Evolutionary conservation across 331 rosid genomes (phyloP).

Genomic region (Prunus yedoensis): DNA sequence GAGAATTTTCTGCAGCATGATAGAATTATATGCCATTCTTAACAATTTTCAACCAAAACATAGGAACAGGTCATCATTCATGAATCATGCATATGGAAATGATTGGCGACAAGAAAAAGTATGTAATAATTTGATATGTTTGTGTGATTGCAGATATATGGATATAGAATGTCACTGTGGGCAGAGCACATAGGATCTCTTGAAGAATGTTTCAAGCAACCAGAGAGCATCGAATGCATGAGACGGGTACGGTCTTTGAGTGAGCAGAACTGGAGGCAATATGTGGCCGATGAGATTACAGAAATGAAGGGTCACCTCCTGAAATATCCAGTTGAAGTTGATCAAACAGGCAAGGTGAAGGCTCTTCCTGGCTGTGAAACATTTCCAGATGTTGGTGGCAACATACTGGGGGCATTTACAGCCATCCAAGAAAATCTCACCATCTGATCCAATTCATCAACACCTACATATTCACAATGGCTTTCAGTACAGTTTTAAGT

Average conservation of each 20-base stretch:
- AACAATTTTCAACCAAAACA: background rate
- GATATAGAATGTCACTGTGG: constrained; percentile 92
- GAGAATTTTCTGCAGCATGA: background rate
- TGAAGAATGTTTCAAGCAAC: constrained; percentile 60
- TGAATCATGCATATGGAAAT: background rate
- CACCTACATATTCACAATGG: background rate
- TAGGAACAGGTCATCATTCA: background rate
- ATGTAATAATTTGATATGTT: background rate
- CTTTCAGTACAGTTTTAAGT: constrained; percentile 1
- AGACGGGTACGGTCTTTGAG: constrained; percentile 52
- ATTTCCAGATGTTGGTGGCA: constrained; percentile 87
- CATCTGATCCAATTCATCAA: constrained; percentile 35
- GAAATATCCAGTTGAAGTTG: constrained; percentile 77
- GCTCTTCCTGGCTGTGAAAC: constrained; percentile 52
- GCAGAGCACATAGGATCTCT: constrained; percentile 68
- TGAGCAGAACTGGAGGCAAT: constrained; percentile 81
- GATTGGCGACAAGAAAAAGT: background rate
- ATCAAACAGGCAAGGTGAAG: constrained; percentile 55
- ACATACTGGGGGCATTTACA: constrained; percentile 50
- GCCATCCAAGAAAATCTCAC: constrained; percentile 77
- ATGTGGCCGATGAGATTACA: constrained; percentile 50
- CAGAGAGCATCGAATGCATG: constrained; percentile 76
- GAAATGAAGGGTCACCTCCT: constrained; percentile 79
- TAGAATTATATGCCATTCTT: background rate
- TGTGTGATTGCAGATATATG: constrained; percentile 51